Evolutionary conservation across 1,284 basidiomycete genomes (phyloP), one percentile per base, ranked within the genome.

Genomic region (Trichosporon coremiiforme): DNA sequence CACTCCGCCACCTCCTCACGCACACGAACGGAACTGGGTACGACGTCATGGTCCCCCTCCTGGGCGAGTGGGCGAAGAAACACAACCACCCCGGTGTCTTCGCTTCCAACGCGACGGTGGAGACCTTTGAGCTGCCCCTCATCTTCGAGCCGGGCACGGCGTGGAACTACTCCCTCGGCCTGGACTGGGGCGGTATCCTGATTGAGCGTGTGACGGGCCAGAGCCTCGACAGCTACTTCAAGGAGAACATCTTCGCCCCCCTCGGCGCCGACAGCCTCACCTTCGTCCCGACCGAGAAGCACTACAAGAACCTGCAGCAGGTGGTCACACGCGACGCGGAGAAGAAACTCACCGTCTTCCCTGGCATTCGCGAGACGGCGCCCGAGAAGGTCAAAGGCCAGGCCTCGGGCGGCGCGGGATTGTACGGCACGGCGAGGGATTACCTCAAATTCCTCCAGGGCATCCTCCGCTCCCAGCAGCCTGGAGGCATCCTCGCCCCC

Each of bases 361-460:
- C 69, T 35, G 69, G 69, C 33, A 33, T 55, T 22, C 69, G 69
- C 20, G 69, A 68, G 12, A 70, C 66, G 72, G 91, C 88, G 90
- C 91, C 81, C 85, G 95, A 74, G 86, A 92, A 31, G 85, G 92
- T 73, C 88, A 89, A 79, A 64, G 80, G 79, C 10, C 71, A 78
- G 31, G 69, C 55, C 1, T 72, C 74, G 2, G 80, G 80, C n/a
- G 80, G 80, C 15, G 81, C 70, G 4, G 81, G 81, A 2, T 67
- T 82, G 25, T 79, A 74, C 65, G 80, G 80, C 5, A 80, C 76
- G 0, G 69, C 74, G 7, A 71, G 70, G 36, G 80, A 82, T 68
- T 81, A 79, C 68, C 75, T 81, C 25, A 67, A 67, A 0, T 70
- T 80, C 65, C 73, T 80, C 8, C 75, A 77, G 66, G 74, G 68